Evolutionary conservation across 1,284 basidiomycete species (phyloP), one percentile per base, ranked within the genome.

Genomic region (Coriolopsis trogii): DNA sequence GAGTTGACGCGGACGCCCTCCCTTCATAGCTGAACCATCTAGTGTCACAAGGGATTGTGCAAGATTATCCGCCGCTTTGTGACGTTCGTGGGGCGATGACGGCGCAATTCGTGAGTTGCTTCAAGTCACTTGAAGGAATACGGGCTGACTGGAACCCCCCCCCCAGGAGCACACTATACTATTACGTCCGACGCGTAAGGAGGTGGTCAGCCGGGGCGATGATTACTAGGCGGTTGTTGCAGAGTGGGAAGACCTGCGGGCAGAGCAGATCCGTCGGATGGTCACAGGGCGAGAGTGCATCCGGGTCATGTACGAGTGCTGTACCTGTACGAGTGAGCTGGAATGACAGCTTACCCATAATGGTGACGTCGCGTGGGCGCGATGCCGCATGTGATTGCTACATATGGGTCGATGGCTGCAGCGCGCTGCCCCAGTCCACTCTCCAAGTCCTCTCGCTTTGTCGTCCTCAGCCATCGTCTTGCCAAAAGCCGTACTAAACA

Each of bases 171-270:
- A 98, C 71, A 97, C 95, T 15, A 94, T 98, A 58, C 70, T 98
- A 29, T 77, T 98, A 39, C 69, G 71, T 31, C 71, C 95, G 31
- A 97, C 93, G 2, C 87, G 88, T 63, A 98, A 97, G 68, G 97
- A 99, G 73, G 86, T 99, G 6, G 93, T 99, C 31, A 94, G 91
- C 63, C 81, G 95, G 60, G 96, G 96, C 26, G 90, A 93, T 56
- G 95, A 98, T 71, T 98, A 96, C 60, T 73, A 60, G 52, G 31
- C 3, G 28, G 33, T 13, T 36, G 50, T 52, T 47, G 43, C 34
- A 49, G 40, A 50, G 31, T 41, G 34, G 38, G 36, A 41, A 40
- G 33, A n/a, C 41, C 15, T 50, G 34, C 44, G 31, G 51, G 38
- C n/a, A n/a, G n/a, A n/a, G n/a, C n/a, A n/a, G n/a, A n/a, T n/a